Base-by-base conservation (phyloP, 306 rosid species). In the Senna tora region DNA sequence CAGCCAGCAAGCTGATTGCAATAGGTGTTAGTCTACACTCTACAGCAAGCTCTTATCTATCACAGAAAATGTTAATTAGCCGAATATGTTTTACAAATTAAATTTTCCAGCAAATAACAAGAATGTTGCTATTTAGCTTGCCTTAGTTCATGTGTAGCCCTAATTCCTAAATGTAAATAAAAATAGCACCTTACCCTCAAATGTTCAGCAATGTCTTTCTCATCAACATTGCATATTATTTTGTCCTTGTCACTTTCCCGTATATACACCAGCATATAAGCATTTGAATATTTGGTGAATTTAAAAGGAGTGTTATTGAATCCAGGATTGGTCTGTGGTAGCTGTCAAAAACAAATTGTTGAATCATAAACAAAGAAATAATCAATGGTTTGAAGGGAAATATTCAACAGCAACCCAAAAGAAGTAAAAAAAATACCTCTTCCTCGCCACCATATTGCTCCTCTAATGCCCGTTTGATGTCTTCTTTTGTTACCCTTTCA, bases 361-460 rank as follows among this genome's bases (percentile, higher is more conserved):
- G 72, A 56, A 57, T 63, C 61, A 73, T 39, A 45, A 57, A 76
- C 50, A 61, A 61, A 47, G 33, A 5, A 70, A 63, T 41, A 68
- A 67, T 25, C 46, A 79, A 49, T 10, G 69, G 43, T 53, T 43
- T 47, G 71, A 66, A 71, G 56, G 57, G 55, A 73, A 53, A 63
- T 32, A 62, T 49, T 20, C 53, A 19, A 75, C 17, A 36, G 63
- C 55, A 49, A 51, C 21, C 59, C 74, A 74, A 68, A 5, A 33
- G 6, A 33, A 33, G 6, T 33, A n/a, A n/a, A 36, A 36, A 32
- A 63, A 63, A 22, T 84, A 92, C 98, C 98, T 92, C 98, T 67
- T 92, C 98, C 84, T 92, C 96, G 71, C 96, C 98, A 71, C 98
- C 98, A 79, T 92, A 92, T 77, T 92, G 98, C 82, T 92, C 98